Base-by-base conservation (phyloP, 352 stramenopile genomes). In the Halophytophthora polymorphica region DNA sequence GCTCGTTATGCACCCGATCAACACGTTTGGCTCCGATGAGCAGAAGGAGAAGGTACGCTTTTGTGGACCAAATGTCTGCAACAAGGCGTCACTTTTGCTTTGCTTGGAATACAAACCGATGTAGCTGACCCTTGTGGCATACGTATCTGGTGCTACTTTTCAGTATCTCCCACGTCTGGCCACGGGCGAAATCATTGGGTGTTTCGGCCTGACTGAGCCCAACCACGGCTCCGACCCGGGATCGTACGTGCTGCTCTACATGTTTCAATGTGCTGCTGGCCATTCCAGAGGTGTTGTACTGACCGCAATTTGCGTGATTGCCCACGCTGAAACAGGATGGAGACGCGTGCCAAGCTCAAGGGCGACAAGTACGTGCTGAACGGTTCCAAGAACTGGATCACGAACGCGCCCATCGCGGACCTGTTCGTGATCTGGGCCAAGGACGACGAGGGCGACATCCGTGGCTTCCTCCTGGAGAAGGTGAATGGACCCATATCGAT, bases 1-100 rank as follows among this genome's bases (percentile, higher is more conserved):
- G 37, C 71, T 99, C 15, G 97, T 99, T 25, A 99, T 99, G 96
- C 91, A 98, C 72, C 96, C 96, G 35, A 99, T 99, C 71, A 97
- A 98, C 70, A 92, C 83, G 6, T 99, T 98, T 61, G 97, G 96
- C 17, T 97, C 83, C 42, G 94, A 99, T 15, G 83, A 97, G 50
- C 87, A 98, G 66, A 98, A 98, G 76, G 74, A 96, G 21, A 98
- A 97, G 69, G 77, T 89, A 10, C 3, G 58, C 44, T 6, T 3
- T 37, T 17, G 3, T 18, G 3, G 10, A 13, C 7, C 8, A 15
- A 28, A 37, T 14, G 3, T 23, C 1, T n/a, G 3, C 36, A 10
- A 14, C 13, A 6, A 38, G 11, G 13, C 33, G 25, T 21, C 15
- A 35, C 18, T 6, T 12, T 22, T 15, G 10, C 23, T 19, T 2